A percentile compares a stretch with the other conserved stretches of the same genome.
Conservation (phyloP, 164 flowering plant genomes). For the Warburgia ugandensis region DNA sequence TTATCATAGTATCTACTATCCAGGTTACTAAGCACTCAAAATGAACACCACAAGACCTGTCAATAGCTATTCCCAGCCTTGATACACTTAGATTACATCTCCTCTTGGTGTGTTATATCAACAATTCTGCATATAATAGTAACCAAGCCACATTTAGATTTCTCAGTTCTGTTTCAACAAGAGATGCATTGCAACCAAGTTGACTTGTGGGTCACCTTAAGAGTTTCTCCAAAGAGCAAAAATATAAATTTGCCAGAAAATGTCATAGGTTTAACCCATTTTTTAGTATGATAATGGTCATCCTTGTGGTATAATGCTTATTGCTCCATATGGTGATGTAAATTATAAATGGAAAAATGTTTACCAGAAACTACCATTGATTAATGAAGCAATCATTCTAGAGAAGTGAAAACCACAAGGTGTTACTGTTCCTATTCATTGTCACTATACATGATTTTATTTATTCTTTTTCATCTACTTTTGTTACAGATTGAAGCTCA, state of each 20-base stretch:
- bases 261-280: conserved; percentile 60
- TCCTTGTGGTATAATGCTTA: conserved; percentile 73
- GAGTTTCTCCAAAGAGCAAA: conserved; percentile 44
- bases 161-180: conserved; percentile 68
- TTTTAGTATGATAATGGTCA: conserved; percentile 72
- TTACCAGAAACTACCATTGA: conserved; percentile 69
- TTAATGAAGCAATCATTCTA: conserved; percentile 66
- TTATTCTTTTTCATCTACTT: too few species aligned
- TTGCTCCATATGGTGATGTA: conserved; percentile 72
- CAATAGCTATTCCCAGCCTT: too few species aligned
- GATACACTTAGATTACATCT: too few species aligned
- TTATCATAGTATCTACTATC: too few species aligned
- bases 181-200: conserved; percentile 60
- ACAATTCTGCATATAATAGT: too few species aligned
- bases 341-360: conserved; percentile 87
- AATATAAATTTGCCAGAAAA: conserved; percentile 42
- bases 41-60: too few species aligned
- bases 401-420: conserved; percentile 71
- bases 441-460: conserved; percentile 63
- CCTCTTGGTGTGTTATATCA: too few species aligned
- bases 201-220: conserved; percentile 65
- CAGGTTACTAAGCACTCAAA: too few species aligned
- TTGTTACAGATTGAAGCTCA: too few species aligned
- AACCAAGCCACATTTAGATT: too few species aligned
- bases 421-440: conserved; percentile 62